Conservation (phyloP, 345 rosid species). For the Salix viminalis region DNA sequence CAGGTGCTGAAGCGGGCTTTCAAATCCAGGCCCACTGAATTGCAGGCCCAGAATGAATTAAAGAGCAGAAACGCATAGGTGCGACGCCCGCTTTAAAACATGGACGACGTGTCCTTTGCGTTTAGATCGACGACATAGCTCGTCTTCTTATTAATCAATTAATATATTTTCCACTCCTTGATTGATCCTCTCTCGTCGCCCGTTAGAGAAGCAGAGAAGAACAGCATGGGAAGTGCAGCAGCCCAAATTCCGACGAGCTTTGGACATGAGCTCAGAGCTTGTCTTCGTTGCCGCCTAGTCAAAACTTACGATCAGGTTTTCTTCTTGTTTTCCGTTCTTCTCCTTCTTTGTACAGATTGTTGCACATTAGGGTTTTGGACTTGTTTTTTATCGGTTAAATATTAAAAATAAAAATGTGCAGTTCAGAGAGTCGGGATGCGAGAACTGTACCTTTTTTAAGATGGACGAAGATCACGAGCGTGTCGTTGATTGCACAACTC, state of each 20-base stretch:
- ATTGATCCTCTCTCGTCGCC: background rate
- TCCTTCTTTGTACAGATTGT: background rate
- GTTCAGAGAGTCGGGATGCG: constrained; percentile 82
- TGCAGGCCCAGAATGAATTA: background rate
- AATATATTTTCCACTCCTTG: background rate
- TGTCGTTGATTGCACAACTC: constrained; percentile 77
- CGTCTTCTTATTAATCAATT: background rate
- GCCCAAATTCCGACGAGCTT: constrained; percentile 94
- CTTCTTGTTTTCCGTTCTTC: background rate
- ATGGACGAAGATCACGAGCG: constrained; percentile 87
- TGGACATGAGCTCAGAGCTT: constrained; percentile 83
- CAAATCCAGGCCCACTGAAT: background rate
- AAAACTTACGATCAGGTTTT: constrained; percentile 80
- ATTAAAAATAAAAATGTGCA: constrained; percentile 11
- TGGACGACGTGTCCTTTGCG: background rate
- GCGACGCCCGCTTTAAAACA: background rate
- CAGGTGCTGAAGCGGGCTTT: background rate
- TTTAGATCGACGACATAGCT: background rate
- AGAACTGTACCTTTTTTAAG: constrained; percentile 81
- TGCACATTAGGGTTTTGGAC: background rate
- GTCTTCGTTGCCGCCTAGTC: constrained; percentile 84
- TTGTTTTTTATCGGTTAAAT: background rate
- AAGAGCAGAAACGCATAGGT: background rate
- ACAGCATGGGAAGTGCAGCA: constrained; percentile 47
- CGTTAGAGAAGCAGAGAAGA: background rate